Evolutionary conservation across 768 basidiomycete species (phyloP), one percentile per base, ranked within the genome.

Genomic region (Agrocybe chaxingu): DNA sequence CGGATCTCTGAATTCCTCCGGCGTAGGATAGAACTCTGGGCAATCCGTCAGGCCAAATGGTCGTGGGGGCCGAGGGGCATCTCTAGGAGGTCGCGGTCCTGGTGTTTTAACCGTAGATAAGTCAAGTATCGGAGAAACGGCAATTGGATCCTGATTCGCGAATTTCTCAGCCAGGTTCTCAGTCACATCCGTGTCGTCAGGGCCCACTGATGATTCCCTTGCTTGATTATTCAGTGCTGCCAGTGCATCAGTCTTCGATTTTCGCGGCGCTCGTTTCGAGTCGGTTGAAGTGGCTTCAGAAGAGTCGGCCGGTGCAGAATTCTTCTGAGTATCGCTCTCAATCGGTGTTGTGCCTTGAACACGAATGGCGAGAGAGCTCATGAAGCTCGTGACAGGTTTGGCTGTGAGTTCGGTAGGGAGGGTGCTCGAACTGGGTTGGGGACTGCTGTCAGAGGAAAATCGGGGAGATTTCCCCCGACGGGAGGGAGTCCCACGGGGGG

Each of bases 1-100:
- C 34, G 96, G 93, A 71, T 98, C 92, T 64, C 81, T 83, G 69
- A 94, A 99, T 68, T 99, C 89, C 51, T 93, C 95, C n/a, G 71
- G 63, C 1, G 86, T 89, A 18, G 97, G 97, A 66, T 85, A 87
- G 64, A 83, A 99, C 57, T 82, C 83, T 4, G 92, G 97, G 59
- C 92, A 96, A 62, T 98, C 92, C 53, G 85, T 75, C 47, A 99
- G 76, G 12, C 81, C 92, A 69, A 98, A 98, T 8, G 89, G 84
- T 37, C 96, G 80, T 30, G 78, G 69, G n/a, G 70, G 67, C 13
- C 65, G 67, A 45, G 66, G 65, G 35, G 71, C 68, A 34, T 67
- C 65, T 8, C 62, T 63, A 12, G 68, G 63, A 52, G 70, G 73
- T 48, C 76, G 72, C 32, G 77, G 80, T 55, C 77, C 76, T 19